A percentile compares a stretch with the other conserved stretches of the same genome.
Evolutionary conservation across 2,329 filamentous ascomycete genomes (phyloP).

Genomic region (Hypoxylon sp.): DNA sequence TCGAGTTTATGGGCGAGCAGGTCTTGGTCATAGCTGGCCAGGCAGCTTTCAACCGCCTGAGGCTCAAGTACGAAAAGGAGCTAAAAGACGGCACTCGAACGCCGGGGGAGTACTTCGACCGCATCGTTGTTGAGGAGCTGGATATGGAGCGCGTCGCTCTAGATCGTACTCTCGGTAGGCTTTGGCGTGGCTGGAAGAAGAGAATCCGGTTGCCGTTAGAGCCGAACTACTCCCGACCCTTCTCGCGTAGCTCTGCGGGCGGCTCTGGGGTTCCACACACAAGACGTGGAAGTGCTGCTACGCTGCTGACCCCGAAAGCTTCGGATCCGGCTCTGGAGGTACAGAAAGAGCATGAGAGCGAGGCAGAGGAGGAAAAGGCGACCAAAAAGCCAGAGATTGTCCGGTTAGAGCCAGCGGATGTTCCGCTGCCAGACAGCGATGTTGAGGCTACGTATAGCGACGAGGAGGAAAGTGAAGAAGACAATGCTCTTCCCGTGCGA

Average conservation of each 20-base stretch:
- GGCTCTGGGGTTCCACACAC: conserved; percentile 45
- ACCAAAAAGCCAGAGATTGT: conserved; percentile 16
- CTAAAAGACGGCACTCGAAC: conserved; percentile 59
- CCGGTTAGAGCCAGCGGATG: conserved; percentile 59
- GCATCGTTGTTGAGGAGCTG: conserved; percentile 83
- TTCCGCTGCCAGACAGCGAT: conserved; percentile 73
- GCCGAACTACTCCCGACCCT: conserved; percentile 57
- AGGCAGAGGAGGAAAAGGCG: conserved; percentile 10
- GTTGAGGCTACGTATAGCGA: conserved; percentile 72
- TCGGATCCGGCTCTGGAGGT: conserved; percentile 22
- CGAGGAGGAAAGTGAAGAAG: conserved; percentile 62
- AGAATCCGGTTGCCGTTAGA: conserved; percentile 68
- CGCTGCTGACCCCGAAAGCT: conserved; percentile 45
- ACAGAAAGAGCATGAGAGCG: conserved; percentile 38
- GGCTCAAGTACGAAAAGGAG: conserved; percentile 65
- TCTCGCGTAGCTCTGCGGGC: conserved; percentile 57
- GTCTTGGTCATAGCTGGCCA: conserved; percentile 87
- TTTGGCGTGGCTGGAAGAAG: conserved; percentile 98
- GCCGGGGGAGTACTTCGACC: conserved; percentile 63
- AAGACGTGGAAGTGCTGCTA: conserved; percentile 50
- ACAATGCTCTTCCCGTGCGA: conserved; percentile 49
- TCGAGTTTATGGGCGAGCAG: conserved; percentile 94
- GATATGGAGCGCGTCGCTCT: conserved; percentile 95
- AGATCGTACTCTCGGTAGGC: conserved; percentile 83
- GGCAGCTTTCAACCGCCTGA: conserved; percentile 76